phyloP scores from a whole-genome alignment of 2,329 filamentous ascomycete genomes.

The Botrytis cinerea region DNA sequence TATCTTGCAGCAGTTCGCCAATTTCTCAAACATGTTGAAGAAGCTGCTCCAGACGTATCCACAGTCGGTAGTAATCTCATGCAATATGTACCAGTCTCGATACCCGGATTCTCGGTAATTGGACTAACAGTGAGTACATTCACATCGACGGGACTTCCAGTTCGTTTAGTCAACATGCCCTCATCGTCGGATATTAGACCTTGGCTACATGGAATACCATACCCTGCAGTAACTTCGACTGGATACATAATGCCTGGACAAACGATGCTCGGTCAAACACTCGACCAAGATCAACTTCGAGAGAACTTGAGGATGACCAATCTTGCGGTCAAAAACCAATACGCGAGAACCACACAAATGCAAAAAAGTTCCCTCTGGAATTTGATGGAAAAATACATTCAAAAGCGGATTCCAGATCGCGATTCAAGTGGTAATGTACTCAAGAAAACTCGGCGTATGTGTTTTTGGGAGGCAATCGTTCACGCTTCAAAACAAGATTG shows the following conservation, averaged over 20 bases:
- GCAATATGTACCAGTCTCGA: background rate
- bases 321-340: background rate
- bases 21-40: background rate
- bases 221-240: background rate
- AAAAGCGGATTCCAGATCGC: background rate
- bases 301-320: background rate
- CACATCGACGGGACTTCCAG: background rate
- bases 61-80: background rate
- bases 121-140: background rate
- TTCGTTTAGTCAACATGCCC: background rate
- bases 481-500: background rate
- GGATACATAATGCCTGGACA: background rate
- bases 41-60: background rate
- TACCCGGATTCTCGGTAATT: background rate
- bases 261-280: background rate
- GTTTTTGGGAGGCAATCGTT: background rate
- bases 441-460: background rate
- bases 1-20: background rate
- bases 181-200: background rate
- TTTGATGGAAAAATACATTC: background rate
- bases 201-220: background rate
- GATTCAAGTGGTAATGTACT: no score
- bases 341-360: background rate
- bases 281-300: background rate
- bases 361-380: background rate